Percentiles rank a stretch among this genome's conserved stretches.
These are phyloP conservation scores for Fusarium succisae DNA, from an alignment of 2,329 filamentous ascomycete species.

Conservation along the genomic window DNA sequence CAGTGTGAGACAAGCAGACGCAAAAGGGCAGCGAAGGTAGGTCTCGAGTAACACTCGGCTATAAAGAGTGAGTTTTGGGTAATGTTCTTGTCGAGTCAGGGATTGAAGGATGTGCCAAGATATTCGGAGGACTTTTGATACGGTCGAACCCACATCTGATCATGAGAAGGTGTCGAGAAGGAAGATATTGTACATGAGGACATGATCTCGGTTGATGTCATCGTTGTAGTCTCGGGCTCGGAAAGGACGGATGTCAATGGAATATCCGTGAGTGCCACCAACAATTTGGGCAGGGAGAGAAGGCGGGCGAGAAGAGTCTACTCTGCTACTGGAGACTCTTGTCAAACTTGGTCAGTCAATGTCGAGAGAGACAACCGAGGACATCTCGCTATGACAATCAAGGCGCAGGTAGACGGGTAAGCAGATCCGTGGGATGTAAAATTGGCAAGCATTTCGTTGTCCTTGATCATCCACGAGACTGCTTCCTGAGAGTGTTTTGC, in stretches of 20 bases:
- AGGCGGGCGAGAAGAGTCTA: neutral
- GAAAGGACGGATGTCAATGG: neutral
- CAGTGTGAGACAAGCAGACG: neutral
- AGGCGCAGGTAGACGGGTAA: neutral
- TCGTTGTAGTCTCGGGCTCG: neutral
- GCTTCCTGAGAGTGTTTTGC: neutral
- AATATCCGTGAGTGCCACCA: neutral
- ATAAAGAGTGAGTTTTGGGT: neutral
- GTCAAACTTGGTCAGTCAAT: neutral
- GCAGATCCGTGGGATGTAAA: neutral
- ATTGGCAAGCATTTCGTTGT: neutral
- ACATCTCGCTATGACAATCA: neutral
- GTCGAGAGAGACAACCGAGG: neutral
- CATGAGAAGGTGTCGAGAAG: constrained; percentile 1
- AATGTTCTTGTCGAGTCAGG: neutral
- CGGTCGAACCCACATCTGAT: constrained; percentile 1
- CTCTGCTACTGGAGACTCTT: neutral
- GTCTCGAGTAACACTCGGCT: constrained; percentile 4
- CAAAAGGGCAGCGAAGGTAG: neutral
- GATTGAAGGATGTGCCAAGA: neutral
- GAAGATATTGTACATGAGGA: neutral
- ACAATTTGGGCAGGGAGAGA: too few relatives aligned
- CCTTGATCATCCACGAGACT: neutral
- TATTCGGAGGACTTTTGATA: constrained; percentile 9
- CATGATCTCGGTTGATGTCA: neutral